Evolutionary conservation across 768 basidiomycete genomes (phyloP).

Genomic region (Calocybe cyanea): DNA sequence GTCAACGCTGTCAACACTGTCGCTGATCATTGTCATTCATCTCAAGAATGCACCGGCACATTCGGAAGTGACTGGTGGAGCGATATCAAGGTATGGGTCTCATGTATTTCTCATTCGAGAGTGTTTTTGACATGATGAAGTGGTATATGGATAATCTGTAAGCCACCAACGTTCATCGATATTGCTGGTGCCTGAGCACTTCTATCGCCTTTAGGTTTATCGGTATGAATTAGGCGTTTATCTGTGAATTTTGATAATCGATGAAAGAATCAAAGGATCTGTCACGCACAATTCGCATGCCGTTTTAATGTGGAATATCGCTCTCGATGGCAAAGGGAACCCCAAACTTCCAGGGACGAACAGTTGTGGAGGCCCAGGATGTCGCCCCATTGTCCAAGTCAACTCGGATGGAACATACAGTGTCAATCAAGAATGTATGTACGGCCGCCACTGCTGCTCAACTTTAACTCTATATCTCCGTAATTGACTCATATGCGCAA

Average conservation of each 20-base stretch:
- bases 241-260: neutral
- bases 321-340: neutral
- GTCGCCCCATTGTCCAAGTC: conserved; percentile 60
- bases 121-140: neutral
- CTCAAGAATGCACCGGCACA: conserved; percentile 56
- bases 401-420: conserved; percentile 56
- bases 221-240: neutral
- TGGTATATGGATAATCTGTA: conserved; percentile 3
- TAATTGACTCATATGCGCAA: neutral
- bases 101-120: neutral
- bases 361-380: conserved; percentile 31
- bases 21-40: conserved; percentile 5
- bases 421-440: conserved; percentile 68
- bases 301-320: conserved; percentile 4
- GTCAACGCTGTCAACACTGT: neutral
- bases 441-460: too few relatives aligned
- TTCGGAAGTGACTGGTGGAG: conserved; percentile 43
- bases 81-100: neutral
- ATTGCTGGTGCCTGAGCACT: neutral
- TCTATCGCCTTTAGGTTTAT: neutral
- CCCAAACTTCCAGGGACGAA: conserved; percentile 1
- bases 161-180: neutral
- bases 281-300: conserved; percentile 1
- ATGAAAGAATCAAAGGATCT: neutral
- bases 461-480: neutral